These are phyloP conservation scores for Trichosporon faecale DNA, from an alignment of 1,284 basidiomycete species.

Conservation along the genomic window DNA sequence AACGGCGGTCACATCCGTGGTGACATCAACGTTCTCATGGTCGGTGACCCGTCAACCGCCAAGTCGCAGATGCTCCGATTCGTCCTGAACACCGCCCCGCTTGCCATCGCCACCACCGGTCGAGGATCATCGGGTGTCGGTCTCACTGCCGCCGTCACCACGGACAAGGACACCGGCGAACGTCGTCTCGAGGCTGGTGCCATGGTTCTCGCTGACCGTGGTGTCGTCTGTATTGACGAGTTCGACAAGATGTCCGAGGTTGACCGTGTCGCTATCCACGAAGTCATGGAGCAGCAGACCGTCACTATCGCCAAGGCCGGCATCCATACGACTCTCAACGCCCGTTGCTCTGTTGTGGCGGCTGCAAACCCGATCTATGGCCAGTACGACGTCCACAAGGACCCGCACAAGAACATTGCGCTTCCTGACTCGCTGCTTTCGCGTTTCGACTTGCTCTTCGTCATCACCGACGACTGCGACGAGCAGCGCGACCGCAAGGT, in stretches of 20 bases:
- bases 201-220: slow-evolving; percentile 99
- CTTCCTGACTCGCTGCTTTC: slow-evolving; percentile 96
- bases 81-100: slow-evolving; percentile 90
- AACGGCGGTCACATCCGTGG: slow-evolving; percentile 99
- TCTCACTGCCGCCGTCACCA: slow-evolving; percentile 98
- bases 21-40: slow-evolving; percentile 99
- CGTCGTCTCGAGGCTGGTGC: slow-evolving; percentile 95
- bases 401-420: slow-evolving; percentile 98
- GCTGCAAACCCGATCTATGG: slow-evolving; percentile 99
- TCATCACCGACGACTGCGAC: slow-evolving; percentile 97
- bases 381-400: slow-evolving; percentile 98
- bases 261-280: slow-evolving; percentile 99
- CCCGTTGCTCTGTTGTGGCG: slow-evolving; percentile 94
- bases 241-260: slow-evolving; percentile 99
- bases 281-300: slow-evolving; percentile 99
- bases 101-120: slow-evolving; percentile 97
- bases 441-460: slow-evolving; percentile 97
- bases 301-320: slow-evolving; percentile 99
- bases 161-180: slow-evolving; percentile 92
- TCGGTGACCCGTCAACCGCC: slow-evolving; percentile 96
- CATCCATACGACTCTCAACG: slow-evolving; percentile 97
- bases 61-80: slow-evolving; percentile 97
- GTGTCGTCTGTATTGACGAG: slow-evolving; percentile 99
- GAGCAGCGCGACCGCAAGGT: slow-evolving; percentile 91
- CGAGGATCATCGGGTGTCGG: slow-evolving; percentile 96